These are phyloP conservation scores for Basipetospora chlamydospora DNA, from an alignment of 2,329 filamentous ascomycete species.

Conservation along the genomic window DNA sequence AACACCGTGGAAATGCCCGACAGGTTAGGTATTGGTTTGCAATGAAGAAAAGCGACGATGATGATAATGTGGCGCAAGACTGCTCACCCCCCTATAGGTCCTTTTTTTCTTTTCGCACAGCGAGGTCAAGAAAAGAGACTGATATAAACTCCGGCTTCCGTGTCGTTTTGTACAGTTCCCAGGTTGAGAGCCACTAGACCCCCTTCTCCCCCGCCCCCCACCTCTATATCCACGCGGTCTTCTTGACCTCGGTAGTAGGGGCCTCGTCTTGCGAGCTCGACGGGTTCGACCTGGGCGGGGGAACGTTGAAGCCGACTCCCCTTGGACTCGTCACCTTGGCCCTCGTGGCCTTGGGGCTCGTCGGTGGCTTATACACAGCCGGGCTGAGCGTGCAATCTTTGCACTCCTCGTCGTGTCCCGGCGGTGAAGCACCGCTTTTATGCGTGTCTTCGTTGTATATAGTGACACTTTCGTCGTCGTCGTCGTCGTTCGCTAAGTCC, in stretches of 20 bases:
- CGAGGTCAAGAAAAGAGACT: not conserved
- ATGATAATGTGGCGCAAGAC: not conserved
- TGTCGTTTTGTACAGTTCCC: conserved; percentile 1
- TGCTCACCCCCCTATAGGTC: not conserved
- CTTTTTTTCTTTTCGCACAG: too few relatives aligned
- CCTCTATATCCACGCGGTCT: conserved; percentile 18
- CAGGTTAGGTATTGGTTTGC: not conserved
- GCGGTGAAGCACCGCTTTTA: too few relatives aligned
- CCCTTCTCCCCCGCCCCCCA: not conserved
- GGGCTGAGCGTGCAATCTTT: conserved; percentile 30
- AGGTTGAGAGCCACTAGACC: too few relatives aligned
- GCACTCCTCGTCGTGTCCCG: conserved; percentile 11
- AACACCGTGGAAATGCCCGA: conserved; percentile 6
- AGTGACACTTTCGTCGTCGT: conserved; percentile 10
- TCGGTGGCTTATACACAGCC: conserved; percentile 32
- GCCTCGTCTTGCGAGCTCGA: not conserved
- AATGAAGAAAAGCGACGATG: too few relatives aligned
- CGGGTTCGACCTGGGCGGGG: not conserved
- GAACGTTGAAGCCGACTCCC: conserved; percentile 25
- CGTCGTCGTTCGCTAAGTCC: conserved; percentile 8
- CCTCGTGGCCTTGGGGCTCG: conserved; percentile 16
- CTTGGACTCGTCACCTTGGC: conserved; percentile 26
- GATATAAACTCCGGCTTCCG: not conserved
- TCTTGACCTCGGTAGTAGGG: conserved; percentile 4
- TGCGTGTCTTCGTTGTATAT: conserved; percentile 6